Evolutionary conservation across 106 monocot genomes (phyloP), one percentile per base, ranked within the genome.

Genomic region (Dendrobium chrysotoxum): DNA sequence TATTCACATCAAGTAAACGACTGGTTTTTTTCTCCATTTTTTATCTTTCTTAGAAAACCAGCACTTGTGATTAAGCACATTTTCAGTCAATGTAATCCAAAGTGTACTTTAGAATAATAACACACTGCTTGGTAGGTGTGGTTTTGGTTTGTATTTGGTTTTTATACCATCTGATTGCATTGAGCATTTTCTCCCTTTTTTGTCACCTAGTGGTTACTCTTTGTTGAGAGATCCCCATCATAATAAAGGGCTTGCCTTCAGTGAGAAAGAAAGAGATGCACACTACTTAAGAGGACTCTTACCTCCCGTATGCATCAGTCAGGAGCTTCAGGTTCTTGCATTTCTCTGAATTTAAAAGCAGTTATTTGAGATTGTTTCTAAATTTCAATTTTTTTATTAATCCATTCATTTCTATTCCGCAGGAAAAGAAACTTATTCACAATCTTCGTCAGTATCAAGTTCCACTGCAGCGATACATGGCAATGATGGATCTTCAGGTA

Each of bases 211-310:
- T 83, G 83, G 83, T 44, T 74, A 73, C 72, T 55, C 78, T 54
- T 79, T 83, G 55, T 28, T 83, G 73, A 83, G 83, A 73, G 83
- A 83, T 83, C 83, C 83, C 1, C 78, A 46, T 40, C 72, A 83
- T 53, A 83, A 83, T 77, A 83, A 83, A 83, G 83, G 83, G 23
- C 83, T 83, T 55, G 83, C 78, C 26, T 83, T 83, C 23, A 41
- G 30, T 57, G 72, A 83, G 73, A 83, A 83, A 39, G 83, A 83
- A 53, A 71, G 83, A 50, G 78, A 83, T 57, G 53, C 83, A 26
- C 83, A 83, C 72, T 83, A 73, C 72, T 55, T 83, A 3, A 38
- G 40, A 78, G 83, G 83, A n/a, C 78, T 83, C 26, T 78, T 83
- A 21, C 83, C 83, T 55, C 83, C 83, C 7, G 54, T n/a, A 11